phyloP scores from a whole-genome alignment of 495 filamentous ascomycete species.

The Articulospora tetracladia region DNA sequence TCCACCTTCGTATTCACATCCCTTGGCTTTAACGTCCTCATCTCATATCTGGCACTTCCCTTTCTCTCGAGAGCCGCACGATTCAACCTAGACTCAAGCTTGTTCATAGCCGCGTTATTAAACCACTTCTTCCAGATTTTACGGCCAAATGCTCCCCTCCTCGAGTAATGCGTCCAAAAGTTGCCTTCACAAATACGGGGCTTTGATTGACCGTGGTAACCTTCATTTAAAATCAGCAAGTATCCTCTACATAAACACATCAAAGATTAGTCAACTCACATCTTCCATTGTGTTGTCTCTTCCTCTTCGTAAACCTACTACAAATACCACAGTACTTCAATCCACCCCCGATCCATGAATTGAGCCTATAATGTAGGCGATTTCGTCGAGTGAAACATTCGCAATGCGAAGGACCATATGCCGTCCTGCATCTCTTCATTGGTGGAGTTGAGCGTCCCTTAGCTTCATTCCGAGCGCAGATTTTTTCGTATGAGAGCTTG shows the following conservation, averaged over 20 bases:
- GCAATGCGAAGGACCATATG: slow-evolving; percentile 8
- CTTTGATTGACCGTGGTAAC: slow-evolving; percentile 19
- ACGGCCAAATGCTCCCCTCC: slow-evolving; percentile 17
- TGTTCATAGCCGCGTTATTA: slow-evolving; percentile 19
- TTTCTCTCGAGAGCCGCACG: background rate
- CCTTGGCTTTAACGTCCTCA: slow-evolving; percentile 12
- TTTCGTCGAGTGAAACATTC: slow-evolving; percentile 10
- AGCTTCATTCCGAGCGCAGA: background rate
- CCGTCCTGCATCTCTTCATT: slow-evolving; percentile 13
- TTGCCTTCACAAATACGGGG: background rate
- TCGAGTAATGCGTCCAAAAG: slow-evolving; percentile 19
- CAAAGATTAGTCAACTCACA: slow-evolving; percentile 9
- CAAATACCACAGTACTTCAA: slow-evolving; percentile 19
- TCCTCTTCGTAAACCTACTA: slow-evolving; percentile 21
- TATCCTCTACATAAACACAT: background rate
- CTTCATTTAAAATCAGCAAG: slow-evolving; percentile 3
- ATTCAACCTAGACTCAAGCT: slow-evolving; percentile 11
- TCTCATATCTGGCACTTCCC: slow-evolving; percentile 15
- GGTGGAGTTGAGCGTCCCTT: background rate
- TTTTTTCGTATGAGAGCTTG: background rate
- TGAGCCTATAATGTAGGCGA: slow-evolving; percentile 15
- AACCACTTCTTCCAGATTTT: slow-evolving; percentile 27
- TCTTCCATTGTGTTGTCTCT: slow-evolving; percentile 11
- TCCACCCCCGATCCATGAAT: slow-evolving; percentile 16
- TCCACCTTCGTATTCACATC: slow-evolving; percentile 11